Evolutionary conservation across 108 stramenopile species (phyloP), one percentile per base, ranked within the genome.

Genomic region (Stephanodiscus triporus): DNA sequence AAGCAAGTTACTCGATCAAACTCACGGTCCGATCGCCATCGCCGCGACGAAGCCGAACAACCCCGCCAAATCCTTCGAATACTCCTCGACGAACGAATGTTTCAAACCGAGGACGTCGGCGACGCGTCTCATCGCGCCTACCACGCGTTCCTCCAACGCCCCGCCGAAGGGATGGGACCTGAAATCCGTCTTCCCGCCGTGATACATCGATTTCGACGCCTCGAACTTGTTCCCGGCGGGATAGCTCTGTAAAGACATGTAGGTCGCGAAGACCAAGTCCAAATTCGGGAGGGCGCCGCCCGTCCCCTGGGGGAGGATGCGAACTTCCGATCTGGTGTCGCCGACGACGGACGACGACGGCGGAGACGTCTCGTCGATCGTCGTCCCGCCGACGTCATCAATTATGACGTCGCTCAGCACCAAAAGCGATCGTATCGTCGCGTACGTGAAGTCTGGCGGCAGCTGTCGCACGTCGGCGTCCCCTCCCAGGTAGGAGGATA

Each of bases 211-310:
- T 0, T n/a, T 36, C 20, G 43, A 29, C 48, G 14, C 13, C 11
- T 73, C 38, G 9, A 45, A 40, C 9, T 45, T 37, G 34, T 59
- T 60, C 3, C 37, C 73, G 4, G 67, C 68, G 1, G 69, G 69
- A 69, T 68, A 73, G 20, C 72, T 80, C 53, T 84, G 72, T 17
- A 83, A 68, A 54, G 85, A 71, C 17, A 73, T 23, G 26, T 58
- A 47, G 11, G 82, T 83, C 20, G 90, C 89, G 76, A 89, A 91
- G 20, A 92, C 87, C 50, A 92, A 68, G 79, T 95, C 94, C 57
- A 91, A 66, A 70, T 95, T 95, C 54, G 94, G 94, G 55, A 95
- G 68, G 26, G 82, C 66, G 14, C 94, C 94, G 45, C 84, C 75
- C 13, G 68, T 77, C 30, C 92, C 94, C 42, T 93, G 92, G 32